Evolutionary conservation across 331 rosid species (phyloP), one percentile per base, ranked within the genome.

Genomic region (Ulmus americana): DNA sequence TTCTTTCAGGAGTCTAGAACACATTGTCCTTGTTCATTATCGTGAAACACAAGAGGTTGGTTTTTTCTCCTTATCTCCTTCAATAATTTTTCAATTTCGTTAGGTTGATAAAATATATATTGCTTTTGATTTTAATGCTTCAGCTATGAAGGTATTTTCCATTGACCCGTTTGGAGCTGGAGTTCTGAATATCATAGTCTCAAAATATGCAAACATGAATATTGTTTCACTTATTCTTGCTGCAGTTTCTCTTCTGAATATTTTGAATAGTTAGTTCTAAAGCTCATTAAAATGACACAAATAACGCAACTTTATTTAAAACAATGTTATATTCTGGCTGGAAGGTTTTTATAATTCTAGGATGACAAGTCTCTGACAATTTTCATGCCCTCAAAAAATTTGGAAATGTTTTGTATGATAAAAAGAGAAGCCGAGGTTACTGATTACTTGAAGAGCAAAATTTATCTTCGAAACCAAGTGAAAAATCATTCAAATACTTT

Each of bases 21-120:
- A 94, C 75, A 76, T 94, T 41, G 97, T 94, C 79, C 97, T 94
- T 60, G 99, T 94, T 78, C 99, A 94, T 83, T 94, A 94, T 69
- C 99, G 97, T 48, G 97, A 90, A 82, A 87, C 85, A 45, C 91
- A 81, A 46, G 99, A 94, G 95, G 97, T 91, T 72, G 73, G 76
- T 54, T 44, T 57, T 60, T 69, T 70, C 45, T 46, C 61, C 63
- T 54, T 35, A 59, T 55, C 48, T 46, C 55, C 68, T 63, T 76
- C 35, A 59, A 44, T 50, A n/a, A 14, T 71, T 53, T n/a, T 10
- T 66, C 5, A 49, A 11, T 50, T 55, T 55, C 53, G 45, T 42
- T 41, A 64, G 35, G 10, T 45, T 39, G 39, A 35, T 28, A 10
- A 56, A 43, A 15, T 67, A 20, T 64, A 48, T 65, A 45, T 52